Evolutionary conservation across 2,329 filamentous ascomycete species (phyloP).

Genomic region (Microsporum audouinii): DNA sequence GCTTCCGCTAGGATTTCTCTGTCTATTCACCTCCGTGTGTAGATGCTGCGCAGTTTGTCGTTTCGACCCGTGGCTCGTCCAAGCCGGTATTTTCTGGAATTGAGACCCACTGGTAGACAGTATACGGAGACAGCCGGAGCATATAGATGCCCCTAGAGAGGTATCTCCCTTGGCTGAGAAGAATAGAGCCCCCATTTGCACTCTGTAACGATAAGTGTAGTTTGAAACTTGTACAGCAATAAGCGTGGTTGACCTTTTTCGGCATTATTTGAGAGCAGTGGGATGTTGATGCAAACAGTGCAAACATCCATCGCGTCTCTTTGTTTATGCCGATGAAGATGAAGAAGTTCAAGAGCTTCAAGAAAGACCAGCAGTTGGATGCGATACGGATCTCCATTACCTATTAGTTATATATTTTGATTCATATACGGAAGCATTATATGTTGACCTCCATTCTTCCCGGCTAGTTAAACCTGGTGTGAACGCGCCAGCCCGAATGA

Average conservation of each 20-base stretch:
- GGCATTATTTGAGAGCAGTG: neutral
- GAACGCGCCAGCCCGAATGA: constrained; percentile 30
- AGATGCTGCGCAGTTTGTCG: neutral
- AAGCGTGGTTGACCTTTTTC: neutral
- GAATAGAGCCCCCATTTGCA: neutral
- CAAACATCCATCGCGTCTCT: neutral
- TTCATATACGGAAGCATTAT: neutral
- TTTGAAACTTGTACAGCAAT: neutral
- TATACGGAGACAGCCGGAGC: neutral
- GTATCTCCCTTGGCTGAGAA: neutral
- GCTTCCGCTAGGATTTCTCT: neutral
- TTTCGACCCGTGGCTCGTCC: neutral
- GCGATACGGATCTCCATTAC: neutral
- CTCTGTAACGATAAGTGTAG: neutral
- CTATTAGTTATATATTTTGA: neutral
- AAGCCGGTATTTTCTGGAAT: neutral
- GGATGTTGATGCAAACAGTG: constrained; percentile 4
- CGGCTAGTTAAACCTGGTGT: neutral
- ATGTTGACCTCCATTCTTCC: neutral
- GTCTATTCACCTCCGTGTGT: neutral
- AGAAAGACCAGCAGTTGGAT: neutral
- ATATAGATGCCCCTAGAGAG: neutral
- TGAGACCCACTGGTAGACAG: neutral
- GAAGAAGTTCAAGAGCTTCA: neutral
- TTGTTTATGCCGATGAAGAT: neutral